Evolutionary conservation across 2,329 filamentous ascomycete species (phyloP).

Genomic region (Arthrinium puccinioides): DNA sequence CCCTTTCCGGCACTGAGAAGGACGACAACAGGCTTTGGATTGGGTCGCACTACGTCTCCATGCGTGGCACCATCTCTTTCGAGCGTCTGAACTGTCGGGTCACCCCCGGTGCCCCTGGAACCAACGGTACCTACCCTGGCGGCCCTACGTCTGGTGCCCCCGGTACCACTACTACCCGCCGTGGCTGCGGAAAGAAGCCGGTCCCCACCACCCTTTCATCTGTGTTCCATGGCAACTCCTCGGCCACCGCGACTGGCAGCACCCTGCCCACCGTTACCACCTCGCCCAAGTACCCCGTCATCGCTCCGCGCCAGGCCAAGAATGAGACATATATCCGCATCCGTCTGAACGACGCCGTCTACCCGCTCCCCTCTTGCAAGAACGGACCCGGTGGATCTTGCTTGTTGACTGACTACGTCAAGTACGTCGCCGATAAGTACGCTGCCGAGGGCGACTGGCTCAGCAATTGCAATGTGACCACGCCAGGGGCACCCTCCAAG

Average conservation of each 20-base stretch:
- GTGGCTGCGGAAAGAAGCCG: background rate
- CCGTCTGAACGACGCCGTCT: slow-evolving; percentile 55
- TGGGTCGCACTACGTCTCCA: slow-evolving; percentile 49
- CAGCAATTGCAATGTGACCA: slow-evolving; percentile 38
- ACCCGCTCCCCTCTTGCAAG: slow-evolving; percentile 48
- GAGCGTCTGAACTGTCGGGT: slow-evolving; percentile 50
- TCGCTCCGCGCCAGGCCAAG: slow-evolving; percentile 3
- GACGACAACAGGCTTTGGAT: slow-evolving; percentile 42
- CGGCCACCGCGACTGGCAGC: slow-evolving; percentile 5
- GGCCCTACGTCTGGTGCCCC: too few relatives aligned
- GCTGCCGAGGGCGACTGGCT: slow-evolving; percentile 41
- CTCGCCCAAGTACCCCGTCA: slow-evolving; percentile 4
- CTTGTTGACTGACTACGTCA: slow-evolving; percentile 34
- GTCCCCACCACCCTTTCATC: slow-evolving; percentile 6
- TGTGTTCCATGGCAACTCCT: slow-evolving; percentile 4
- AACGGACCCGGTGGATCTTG: slow-evolving; percentile 49
- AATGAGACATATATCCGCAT: slow-evolving; percentile 46
- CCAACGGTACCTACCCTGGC: slow-evolving; percentile 6
- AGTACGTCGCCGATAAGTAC: slow-evolving; percentile 37
- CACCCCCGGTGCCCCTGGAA: background rate
- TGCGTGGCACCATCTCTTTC: slow-evolving; percentile 59
- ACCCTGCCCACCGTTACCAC: slow-evolving; percentile 3
- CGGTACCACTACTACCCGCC: slow-evolving; percentile 4
- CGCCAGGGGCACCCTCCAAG: slow-evolving; percentile 26
- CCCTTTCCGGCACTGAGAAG: slow-evolving; percentile 39